Evolutionary conservation across 805 yeast species (phyloP), one percentile per base, ranked within the genome.

Genomic region (Saccharomycopsis vini): DNA sequence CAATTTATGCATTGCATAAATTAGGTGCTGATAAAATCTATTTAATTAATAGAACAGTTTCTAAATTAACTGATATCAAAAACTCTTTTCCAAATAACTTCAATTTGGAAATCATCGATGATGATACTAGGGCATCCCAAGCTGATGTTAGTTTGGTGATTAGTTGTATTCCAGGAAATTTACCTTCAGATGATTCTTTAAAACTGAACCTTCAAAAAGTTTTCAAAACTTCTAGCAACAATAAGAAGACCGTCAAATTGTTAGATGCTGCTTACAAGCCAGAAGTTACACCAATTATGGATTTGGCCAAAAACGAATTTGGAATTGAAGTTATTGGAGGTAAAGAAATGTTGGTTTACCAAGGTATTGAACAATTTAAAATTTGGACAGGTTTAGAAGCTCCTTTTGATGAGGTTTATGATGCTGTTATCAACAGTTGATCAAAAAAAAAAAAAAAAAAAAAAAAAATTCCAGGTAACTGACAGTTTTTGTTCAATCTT

Each of bases 201-300:
- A 52, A 74, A 41, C 57, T 61, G 19, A 71, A 67, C 42, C 57
- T 84, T 38, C 30, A 73, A 75, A 49, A 56, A 60, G 24, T 56
- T 75, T 36, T 67, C 82, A 52, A 47, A 60, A 18, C 68, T 39
- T 72, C 55, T 34, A 57, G 59, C n/a, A 50, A 54, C 19, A 55
- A 60, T 15, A 57, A 59, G 13, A 50, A 54, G 18, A 55, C 59
- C n/a, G 79, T 82, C 13, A 68, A 74, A 10, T 67, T 90, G 22
- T 65, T 92, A 42, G 99, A 92, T 52, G 97, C 97, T 39, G 95
- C 97, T 19, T 92, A 92, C 68, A 89, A 87, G 61, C 97, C 97
- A 15, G 66, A 75, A 22, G 71, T 79, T 15, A 90, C 98, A 0
- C 92, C 94, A 18, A 67, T 90, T 33, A 89, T 92, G 96, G 67